Base-by-base conservation (phyloP, 1,284 basidiomycete genomes). In the Megacollybia platyphylla region DNA sequence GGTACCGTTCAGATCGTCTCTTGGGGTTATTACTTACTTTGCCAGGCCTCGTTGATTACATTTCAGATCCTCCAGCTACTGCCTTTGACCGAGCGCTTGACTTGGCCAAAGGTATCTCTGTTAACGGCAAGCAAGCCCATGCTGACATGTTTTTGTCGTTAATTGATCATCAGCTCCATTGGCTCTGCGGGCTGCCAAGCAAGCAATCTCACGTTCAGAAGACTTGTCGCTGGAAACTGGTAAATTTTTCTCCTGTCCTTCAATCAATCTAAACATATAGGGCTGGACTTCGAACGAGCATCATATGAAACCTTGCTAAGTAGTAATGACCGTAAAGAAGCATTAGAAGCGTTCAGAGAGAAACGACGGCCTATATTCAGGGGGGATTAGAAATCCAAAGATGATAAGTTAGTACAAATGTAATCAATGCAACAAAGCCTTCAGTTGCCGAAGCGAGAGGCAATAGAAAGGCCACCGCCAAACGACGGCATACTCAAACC, bases 131-230 rank as follows among this genome's bases (percentile, higher is more conserved):
- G 68, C 54, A 35, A 11, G 20, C 27, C 24, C n/a, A 24, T 26
- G 11, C n/a, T 37, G 18, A 17, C 17, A 9, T 20, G 8, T 10
- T 13, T n/a, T 2, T 45, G 42, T 48, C 40, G 17, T 45, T 50
- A 39, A 15, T 35, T 26, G 44, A 32, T 39, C 47, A 35, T 2
- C 49, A 92, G 91, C 90, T 28, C 92, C 91, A 6, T 63, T 97
- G 29, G 91, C 92, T 2, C 68, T 97, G 11, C 73, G 81, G 24
- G 90, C 90, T 0, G 91, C 92, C 5, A 97, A 97, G 57, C 71
- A 79, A 49, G 88, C 90, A 2, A 85, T 97, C 46, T 86, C 87
- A 36, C 70, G 80, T 29, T 87, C 90, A 10, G 70, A 74, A 6
- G 80, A 88, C 52, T 65, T 91, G 15, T 69, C 87, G 9, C 63